Conservation (phyloP, 805 yeast genomes). For the Candida awuae region DNA sequence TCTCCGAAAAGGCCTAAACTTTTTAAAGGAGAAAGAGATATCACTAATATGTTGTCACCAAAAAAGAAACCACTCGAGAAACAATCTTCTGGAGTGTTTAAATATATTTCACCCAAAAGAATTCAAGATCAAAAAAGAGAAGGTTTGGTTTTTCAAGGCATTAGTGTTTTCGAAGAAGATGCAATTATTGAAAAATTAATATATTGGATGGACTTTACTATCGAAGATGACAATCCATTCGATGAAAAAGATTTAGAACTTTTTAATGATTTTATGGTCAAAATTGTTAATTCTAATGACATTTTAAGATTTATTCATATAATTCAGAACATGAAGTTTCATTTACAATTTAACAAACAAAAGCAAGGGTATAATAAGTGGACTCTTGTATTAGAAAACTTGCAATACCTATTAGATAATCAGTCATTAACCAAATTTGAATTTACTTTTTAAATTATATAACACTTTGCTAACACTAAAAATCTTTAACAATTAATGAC, state of each 20-base stretch:
- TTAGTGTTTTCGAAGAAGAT: conserved; percentile 14
- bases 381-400: conserved; percentile 14
- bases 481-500: conserved; percentile 42
- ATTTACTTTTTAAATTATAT: conserved; percentile 9
- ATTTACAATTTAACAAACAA: conserved; percentile 6
- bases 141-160: conserved; percentile 20
- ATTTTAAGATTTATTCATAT: conserved; percentile 16
- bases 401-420: conserved; percentile 11
- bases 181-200: conserved; percentile 13
- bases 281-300: conserved; percentile 19
- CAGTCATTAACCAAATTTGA: conserved; percentile 9
- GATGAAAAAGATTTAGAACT: conserved; percentile 22
- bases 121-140: conserved; percentile 3
- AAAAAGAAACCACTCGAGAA: conserved; percentile 2
- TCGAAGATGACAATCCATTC: conserved; percentile 15
- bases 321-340: conserved; percentile 13
- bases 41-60: conserved; percentile 14
- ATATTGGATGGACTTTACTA: conserved; percentile 22
- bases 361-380: conserved; percentile 16
- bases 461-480: neutral
- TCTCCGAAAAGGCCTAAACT: conserved; percentile 17
- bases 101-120: conserved; percentile 2
- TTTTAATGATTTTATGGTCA: conserved; percentile 24
- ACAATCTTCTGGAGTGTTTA: neutral
- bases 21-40: conserved; percentile 13